Percentiles rank a stretch among this genome's conserved stretches.
phyloP scores from a whole-genome alignment of 192 early-diverging fungal genomes.

The Linnemannia elongata region DNA sequence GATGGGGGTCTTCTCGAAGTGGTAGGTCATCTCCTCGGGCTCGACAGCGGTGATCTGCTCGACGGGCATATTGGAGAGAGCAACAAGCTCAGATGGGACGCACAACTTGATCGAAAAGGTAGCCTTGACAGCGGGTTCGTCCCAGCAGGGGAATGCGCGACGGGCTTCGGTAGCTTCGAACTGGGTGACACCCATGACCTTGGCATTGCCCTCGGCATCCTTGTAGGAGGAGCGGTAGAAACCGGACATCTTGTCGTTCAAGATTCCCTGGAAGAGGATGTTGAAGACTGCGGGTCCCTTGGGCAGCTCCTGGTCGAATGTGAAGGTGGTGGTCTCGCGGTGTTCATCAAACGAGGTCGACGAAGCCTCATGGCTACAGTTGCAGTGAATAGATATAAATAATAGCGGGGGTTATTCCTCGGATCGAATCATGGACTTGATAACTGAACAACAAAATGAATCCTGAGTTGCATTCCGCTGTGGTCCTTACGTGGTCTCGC shows the following conservation, averaged over 20 bases:
- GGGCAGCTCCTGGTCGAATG: constrained; percentile 67
- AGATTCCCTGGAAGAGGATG: constrained; percentile 72
- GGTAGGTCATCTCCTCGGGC: constrained; percentile 80
- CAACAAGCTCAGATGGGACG: constrained; percentile 79
- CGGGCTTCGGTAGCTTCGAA: constrained; percentile 95
- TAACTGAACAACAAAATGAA: background rate
- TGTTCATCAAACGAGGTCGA: constrained; percentile 62
- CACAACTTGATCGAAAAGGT: constrained; percentile 92
- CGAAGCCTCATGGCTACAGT: constrained; percentile 45
- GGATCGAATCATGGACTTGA: background rate
- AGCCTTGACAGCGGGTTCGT: constrained; percentile 96
- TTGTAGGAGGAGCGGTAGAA: constrained; percentile 90
- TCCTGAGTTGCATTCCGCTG: background rate
- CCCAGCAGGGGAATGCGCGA: constrained; percentile 94
- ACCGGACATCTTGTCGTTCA: constrained; percentile 93
- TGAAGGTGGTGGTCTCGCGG: constrained; percentile 66
- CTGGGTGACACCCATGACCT: constrained; percentile 91
- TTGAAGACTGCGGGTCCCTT: constrained; percentile 64
- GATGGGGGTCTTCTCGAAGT: constrained; percentile 90
- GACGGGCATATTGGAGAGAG: constrained; percentile 94
- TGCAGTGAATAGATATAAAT: background rate
- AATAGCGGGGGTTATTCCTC: background rate
- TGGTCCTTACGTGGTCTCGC: constrained; percentile 34
- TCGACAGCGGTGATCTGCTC: constrained; percentile 69
- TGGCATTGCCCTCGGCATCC: constrained; percentile 54